phyloP scores from a whole-genome alignment of 2,329 filamentous ascomycete genomes.

The Ploettnerulaceae sp. region DNA sequence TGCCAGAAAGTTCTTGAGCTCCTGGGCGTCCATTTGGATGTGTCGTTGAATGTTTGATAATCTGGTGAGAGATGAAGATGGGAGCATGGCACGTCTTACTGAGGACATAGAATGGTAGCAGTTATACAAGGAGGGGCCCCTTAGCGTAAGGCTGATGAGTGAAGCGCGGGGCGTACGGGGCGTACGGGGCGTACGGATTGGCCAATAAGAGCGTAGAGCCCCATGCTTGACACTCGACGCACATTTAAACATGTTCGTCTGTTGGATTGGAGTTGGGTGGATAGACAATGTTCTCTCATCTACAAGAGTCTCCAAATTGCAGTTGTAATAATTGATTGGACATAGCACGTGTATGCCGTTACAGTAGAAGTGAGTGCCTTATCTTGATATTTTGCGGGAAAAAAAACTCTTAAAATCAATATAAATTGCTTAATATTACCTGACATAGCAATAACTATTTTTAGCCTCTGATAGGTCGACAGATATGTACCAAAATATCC shows the following conservation, averaged over 20 bases:
- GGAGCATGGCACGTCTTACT: conserved; percentile 18
- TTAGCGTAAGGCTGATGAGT: conserved; percentile 15
- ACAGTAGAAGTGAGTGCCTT: too few relatives aligned
- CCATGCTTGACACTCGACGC: background rate
- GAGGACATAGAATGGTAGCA: conserved; percentile 4
- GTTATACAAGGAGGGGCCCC: conserved; percentile 1
- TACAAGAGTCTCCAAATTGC: too few relatives aligned
- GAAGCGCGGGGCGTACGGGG: conserved; percentile 11
- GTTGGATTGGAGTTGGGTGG: too few relatives aligned
- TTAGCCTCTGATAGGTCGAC: too few relatives aligned
- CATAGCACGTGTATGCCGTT: too few relatives aligned
- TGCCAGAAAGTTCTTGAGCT: conserved; percentile 74
- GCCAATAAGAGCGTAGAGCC: conserved; percentile 1
- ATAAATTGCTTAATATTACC: too few relatives aligned
- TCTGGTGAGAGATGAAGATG: conserved; percentile 19
- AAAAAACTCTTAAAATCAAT: too few relatives aligned
- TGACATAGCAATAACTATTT: too few relatives aligned
- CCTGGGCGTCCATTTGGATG: conserved; percentile 50
- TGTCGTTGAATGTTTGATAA: conserved; percentile 23
- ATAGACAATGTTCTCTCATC: too few relatives aligned
- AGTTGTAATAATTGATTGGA: background rate
- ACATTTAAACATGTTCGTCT: conserved; percentile 18
- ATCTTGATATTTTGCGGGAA: too few relatives aligned
- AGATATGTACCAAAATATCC: too few relatives aligned
- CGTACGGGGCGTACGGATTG: too few relatives aligned